A percentile compares a stretch with the other conserved stretches of the same genome.
phyloP scores from a whole-genome alignment of 148 eudicot species.

The Persicaria maculosa region DNA sequence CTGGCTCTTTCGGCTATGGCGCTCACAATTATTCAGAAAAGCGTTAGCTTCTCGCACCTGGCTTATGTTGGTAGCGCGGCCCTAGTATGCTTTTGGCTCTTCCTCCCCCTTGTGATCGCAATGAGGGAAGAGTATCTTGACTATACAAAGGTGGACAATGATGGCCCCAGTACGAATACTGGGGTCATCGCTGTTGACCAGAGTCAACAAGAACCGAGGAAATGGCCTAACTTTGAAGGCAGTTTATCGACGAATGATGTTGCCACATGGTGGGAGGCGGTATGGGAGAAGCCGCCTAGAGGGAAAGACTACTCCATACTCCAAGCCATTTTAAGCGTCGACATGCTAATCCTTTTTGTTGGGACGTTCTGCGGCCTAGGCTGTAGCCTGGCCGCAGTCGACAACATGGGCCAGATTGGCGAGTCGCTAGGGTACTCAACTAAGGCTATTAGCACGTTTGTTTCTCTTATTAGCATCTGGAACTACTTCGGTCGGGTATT shows the following conservation, averaged over 20 bases:
- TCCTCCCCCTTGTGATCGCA: constrained; percentile 15
- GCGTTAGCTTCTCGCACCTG: constrained; percentile 5
- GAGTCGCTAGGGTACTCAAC: constrained; percentile 19
- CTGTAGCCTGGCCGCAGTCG: constrained; percentile 33
- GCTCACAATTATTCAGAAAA: constrained; percentile 16
- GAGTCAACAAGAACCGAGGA: too few species aligned
- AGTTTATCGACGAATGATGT: background rate
- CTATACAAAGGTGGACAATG: background rate
- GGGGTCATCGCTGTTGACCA: background rate
- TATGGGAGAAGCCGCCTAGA: constrained; percentile 30
- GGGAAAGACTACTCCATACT: constrained; percentile 46
- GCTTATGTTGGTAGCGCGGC: constrained; percentile 15
- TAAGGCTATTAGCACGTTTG: constrained; percentile 15
- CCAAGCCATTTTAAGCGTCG: constrained; percentile 39
- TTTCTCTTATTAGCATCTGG: constrained; percentile 18
- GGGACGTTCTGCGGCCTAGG: constrained; percentile 44
- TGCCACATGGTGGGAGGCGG: background rate
- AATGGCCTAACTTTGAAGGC: background rate
- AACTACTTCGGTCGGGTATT: constrained; percentile 19
- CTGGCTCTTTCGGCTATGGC: constrained; percentile 31
- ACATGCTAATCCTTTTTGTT: constrained; percentile 38
- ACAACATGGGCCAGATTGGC: constrained; percentile 52
- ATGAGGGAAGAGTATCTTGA: constrained; percentile 16
- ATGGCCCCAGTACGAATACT: background rate
- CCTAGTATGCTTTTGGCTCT: constrained; percentile 18